These are phyloP conservation scores for Dioscorea zingiberensis DNA, from an alignment of 106 monocot genomes.

Conservation along the genomic window DNA sequence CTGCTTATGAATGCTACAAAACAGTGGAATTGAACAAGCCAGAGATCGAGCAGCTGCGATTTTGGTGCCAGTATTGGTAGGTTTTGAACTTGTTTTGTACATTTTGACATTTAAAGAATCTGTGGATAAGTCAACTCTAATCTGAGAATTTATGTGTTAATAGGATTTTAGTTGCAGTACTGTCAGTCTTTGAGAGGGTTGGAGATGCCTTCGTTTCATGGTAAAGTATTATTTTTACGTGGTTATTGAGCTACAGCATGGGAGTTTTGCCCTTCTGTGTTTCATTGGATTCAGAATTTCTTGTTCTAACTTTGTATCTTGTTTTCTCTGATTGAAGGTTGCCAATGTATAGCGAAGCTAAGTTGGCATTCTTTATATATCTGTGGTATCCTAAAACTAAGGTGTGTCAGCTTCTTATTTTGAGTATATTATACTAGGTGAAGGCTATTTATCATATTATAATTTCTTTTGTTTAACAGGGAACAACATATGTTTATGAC, in stretches of 20 bases:
- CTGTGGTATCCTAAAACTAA: slow-evolving; percentile 90
- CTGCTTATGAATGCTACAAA: slow-evolving; percentile 81
- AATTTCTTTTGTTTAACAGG: slow-evolving; percentile 28
- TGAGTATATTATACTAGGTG: too few relatives aligned
- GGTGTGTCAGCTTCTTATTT: slow-evolving; percentile 26
- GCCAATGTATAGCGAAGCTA: slow-evolving; percentile 90
- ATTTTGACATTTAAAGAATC: neutral
- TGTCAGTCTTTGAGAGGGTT: slow-evolving; percentile 73
- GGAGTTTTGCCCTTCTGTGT: too few relatives aligned
- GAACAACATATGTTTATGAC: slow-evolving; percentile 74
- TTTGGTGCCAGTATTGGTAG: slow-evolving; percentile 90
- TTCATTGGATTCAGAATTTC: neutral
- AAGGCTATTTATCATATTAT: too few relatives aligned
- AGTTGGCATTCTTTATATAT: slow-evolving; percentile 81
- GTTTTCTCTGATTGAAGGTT: slow-evolving; percentile 43
- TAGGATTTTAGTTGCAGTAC: slow-evolving; percentile 81
- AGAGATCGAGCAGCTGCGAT: slow-evolving; percentile 61
- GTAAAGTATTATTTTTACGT: slow-evolving; percentile 16
- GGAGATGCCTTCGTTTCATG: slow-evolving; percentile 80
- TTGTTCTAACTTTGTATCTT: neutral
- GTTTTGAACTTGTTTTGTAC: neutral
- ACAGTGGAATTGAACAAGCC: slow-evolving; percentile 71
- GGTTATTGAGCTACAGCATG: too few relatives aligned
- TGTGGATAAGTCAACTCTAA: neutral
- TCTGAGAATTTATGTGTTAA: slow-evolving; percentile 11